Evolutionary conservation across 2,329 filamentous ascomycete genomes (phyloP).

Genomic region (Xylariales sp.): DNA sequence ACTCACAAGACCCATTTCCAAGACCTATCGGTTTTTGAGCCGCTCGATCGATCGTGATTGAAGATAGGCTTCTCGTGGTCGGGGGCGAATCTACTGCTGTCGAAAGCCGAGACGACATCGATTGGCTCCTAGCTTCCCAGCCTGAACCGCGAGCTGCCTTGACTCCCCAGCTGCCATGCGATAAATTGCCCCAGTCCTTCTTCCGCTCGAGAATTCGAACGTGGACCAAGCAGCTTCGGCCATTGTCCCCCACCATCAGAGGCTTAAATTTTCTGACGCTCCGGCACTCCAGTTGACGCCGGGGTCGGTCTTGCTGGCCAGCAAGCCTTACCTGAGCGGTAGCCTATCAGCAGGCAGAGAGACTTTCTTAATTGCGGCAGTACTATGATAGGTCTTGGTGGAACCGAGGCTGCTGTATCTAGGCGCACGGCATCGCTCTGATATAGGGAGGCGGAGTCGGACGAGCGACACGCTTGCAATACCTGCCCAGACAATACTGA

Average conservation of each 20-base stretch:
- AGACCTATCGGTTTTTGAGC: too few relatives aligned
- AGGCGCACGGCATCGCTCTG: neutral
- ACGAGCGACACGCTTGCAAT: constrained; percentile 17
- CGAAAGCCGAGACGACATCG: neutral
- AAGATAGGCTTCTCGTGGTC: too few relatives aligned
- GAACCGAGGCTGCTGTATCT: too few relatives aligned
- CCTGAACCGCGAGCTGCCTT: constrained; percentile 2
- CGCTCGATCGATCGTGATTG: too few relatives aligned
- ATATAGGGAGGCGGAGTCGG: constrained; percentile 4
- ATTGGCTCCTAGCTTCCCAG: neutral
- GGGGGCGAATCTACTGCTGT: too few relatives aligned
- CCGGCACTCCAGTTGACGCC: neutral
- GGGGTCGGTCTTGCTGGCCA: neutral
- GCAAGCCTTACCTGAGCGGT: constrained; percentile 5
- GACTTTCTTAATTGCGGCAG: too few relatives aligned
- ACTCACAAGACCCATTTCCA: too few relatives aligned
- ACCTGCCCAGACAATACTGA: neutral
- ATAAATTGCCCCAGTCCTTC: neutral
- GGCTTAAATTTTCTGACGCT: neutral
- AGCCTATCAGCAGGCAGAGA: constrained; percentile 1
- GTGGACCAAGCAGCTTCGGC: neutral
- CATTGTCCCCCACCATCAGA: neutral
- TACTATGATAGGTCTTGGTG: too few relatives aligned
- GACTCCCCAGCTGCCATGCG: constrained; percentile 3
- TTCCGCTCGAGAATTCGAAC: neutral